These are phyloP conservation scores for Nothophytophthora sp. DNA, from an alignment of 352 stramenopile genomes.

Conservation along the genomic window DNA sequence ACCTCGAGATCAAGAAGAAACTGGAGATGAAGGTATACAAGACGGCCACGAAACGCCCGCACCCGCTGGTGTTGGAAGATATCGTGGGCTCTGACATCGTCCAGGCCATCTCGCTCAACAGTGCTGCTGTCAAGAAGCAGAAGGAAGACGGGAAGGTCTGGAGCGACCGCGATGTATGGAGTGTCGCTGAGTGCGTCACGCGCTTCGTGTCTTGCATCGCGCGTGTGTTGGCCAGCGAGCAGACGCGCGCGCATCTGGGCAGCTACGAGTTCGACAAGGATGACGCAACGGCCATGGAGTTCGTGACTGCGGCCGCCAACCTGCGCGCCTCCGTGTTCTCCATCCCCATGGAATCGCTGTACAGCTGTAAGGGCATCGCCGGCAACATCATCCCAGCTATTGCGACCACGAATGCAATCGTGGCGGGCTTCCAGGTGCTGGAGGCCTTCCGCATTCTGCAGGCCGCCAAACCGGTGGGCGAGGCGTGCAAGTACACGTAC, in stretches of 20 bases:
- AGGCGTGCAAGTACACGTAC: slow-evolving; percentile 93
- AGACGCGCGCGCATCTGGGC: slow-evolving; percentile 61
- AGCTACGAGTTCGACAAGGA: slow-evolving; percentile 96
- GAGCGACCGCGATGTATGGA: slow-evolving; percentile 90
- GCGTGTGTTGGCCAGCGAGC: slow-evolving; percentile 56
- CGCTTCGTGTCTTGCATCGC: slow-evolving; percentile 83
- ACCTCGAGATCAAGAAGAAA: slow-evolving; percentile 96
- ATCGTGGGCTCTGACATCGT: slow-evolving; percentile 48
- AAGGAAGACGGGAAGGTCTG: slow-evolving; percentile 47
- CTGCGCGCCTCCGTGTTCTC: slow-evolving; percentile 93
- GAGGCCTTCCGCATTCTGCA: slow-evolving; percentile 92
- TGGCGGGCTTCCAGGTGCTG: slow-evolving; percentile 96
- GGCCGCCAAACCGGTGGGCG: slow-evolving; percentile 56
- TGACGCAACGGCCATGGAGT: slow-evolving; percentile 97
- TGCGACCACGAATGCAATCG: slow-evolving; percentile 96
- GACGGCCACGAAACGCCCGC: slow-evolving; percentile 89
- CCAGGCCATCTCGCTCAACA: slow-evolving; percentile 34
- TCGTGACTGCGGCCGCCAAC: slow-evolving; percentile 93
- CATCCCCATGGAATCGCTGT: slow-evolving; percentile 97
- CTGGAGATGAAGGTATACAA: slow-evolving; percentile 98
- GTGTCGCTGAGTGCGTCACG: slow-evolving; percentile 81
- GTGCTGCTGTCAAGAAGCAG: slow-evolving; percentile 18
- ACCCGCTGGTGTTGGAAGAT: slow-evolving; percentile 69
- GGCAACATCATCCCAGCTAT: slow-evolving; percentile 99
- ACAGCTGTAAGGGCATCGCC: slow-evolving; percentile 96